Evolutionary conservation across 805 yeast species (phyloP), one percentile per base, ranked within the genome.

Genomic region (Barnettozyma sp.): DNA sequence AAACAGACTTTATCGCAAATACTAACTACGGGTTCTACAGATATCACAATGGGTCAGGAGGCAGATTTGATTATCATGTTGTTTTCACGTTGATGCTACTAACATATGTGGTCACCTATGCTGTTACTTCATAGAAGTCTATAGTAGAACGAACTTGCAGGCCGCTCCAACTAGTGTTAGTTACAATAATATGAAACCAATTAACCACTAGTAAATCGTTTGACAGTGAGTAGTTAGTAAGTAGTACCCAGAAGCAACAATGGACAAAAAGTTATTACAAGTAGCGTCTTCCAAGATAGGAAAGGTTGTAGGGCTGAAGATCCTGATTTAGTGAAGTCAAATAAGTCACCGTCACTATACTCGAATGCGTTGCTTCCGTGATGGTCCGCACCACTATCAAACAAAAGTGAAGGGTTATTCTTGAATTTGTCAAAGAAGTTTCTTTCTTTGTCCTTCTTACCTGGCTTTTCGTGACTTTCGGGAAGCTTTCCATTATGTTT

Each of bases 1-100:
- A 6, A 8, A 22, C 4, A 7, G 52, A 48, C 19, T 49, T 49
- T 22, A 38, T 49, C 11, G 22, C 26, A 25, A 34, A 49, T 24
- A 38, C 44, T 5, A 31, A 33, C 21, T 22, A 32, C 24, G 50
- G 52, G 4, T 45, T 36, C 10, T 41, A 43, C 32, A 41, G 22
- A 11, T 41, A 39, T 23, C 26, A 14, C 11, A 35, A 10, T 17
- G 10, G 15, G 7, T 34, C 38, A 13, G 30, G 6, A 4, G 17
- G 17, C 16, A 16, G 13, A 6, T 18, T 9, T 16, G 17, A 27
- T 20, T 16, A 13, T 11, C 10, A 27, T 6, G 18, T 12, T 14
- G 7, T 14, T 4, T 9, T 25, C 18, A 18, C 27, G 6, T 18
- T 16, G 5, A 18, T 18, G 3, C 6, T 27, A 12, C 24, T 22